Conservation (phyloP, 2,329 filamentous ascomycete species). For the Colletotrichum phormii region DNA sequence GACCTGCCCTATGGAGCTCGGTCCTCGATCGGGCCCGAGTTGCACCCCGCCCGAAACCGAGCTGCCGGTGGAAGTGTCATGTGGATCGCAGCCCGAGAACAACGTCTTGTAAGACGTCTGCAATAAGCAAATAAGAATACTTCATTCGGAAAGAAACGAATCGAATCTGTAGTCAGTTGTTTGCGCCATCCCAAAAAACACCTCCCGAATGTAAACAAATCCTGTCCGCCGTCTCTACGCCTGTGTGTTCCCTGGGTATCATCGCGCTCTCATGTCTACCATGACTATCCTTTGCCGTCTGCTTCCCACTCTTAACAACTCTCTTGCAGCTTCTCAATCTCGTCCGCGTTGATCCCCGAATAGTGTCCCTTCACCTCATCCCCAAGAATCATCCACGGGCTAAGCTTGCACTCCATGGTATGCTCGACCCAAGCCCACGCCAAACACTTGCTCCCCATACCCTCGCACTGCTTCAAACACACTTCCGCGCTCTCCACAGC, state of each 20-base stretch:
- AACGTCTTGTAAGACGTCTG: too few relatives aligned
- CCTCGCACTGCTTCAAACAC: slow-evolving; percentile 57
- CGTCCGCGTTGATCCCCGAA: slow-evolving; percentile 51
- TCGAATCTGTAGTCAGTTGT: neutral
- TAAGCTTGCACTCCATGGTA: slow-evolving; percentile 54
- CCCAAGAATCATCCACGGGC: slow-evolving; percentile 63
- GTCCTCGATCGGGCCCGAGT: slow-evolving; percentile 11
- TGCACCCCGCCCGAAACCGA: slow-evolving; percentile 13
- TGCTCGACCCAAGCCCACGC: slow-evolving; percentile 63
- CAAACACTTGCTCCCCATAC: slow-evolving; percentile 54
- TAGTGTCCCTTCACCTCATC: slow-evolving; percentile 46
- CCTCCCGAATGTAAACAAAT: neutral
- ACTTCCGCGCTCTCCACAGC: slow-evolving; percentile 52
- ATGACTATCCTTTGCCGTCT: too few relatives aligned
- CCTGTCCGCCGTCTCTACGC: neutral
- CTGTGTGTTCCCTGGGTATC: neutral
- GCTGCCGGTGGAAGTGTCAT: neutral
- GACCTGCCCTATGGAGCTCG: neutral
- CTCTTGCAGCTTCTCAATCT: slow-evolving; percentile 35
- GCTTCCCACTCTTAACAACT: slow-evolving; percentile 25
- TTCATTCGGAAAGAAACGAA: neutral
- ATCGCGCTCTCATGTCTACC: neutral
- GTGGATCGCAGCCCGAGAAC: neutral
- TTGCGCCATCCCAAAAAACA: neutral
- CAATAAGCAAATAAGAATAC: neutral